Evolutionary conservation across 805 yeast species (phyloP).

Genomic region (Candida anglica): DNA sequence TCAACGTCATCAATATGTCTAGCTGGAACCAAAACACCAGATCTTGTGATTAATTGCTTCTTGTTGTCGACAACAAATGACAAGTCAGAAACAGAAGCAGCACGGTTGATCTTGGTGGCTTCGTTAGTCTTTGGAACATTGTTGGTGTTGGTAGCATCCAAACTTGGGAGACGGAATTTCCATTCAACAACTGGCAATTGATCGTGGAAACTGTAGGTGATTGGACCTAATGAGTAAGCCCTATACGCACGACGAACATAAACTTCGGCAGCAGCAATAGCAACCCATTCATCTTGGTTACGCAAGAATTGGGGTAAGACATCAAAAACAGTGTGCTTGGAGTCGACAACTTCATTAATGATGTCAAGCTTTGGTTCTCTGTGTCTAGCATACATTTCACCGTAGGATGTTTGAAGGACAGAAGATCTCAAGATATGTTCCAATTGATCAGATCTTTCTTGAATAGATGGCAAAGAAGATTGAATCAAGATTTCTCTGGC

Average conservation of each 20-base stretch:
- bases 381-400: slow-evolving; percentile 73
- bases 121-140: slow-evolving; percentile 32
- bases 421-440: slow-evolving; percentile 93
- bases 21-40: slow-evolving; percentile 80
- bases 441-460: slow-evolving; percentile 94
- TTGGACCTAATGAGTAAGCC: slow-evolving; percentile 83
- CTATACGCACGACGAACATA: slow-evolving; percentile 95
- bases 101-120: slow-evolving; percentile 48
- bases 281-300: slow-evolving; percentile 80
- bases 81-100: slow-evolving; percentile 89
- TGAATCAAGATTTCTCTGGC: slow-evolving; percentile 96
- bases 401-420: slow-evolving; percentile 85
- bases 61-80: slow-evolving; percentile 72
- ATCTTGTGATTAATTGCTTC: slow-evolving; percentile 69
- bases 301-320: slow-evolving; percentile 89
- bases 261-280: slow-evolving; percentile 95
- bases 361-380: slow-evolving; percentile 77
- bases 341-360: slow-evolving; percentile 89
- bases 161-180: slow-evolving; percentile 81
- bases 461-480: slow-evolving; percentile 93
- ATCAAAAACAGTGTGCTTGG: slow-evolving; percentile 94
- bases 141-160: slow-evolving; percentile 37
- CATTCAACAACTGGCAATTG: slow-evolving; percentile 75
- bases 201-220: slow-evolving; percentile 54
- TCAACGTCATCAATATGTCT: slow-evolving; percentile 87